Evolutionary conservation across 495 filamentous ascomycete species (phyloP), one percentile per base, ranked within the genome.

Genomic region (Endocarpon pusillum): DNA sequence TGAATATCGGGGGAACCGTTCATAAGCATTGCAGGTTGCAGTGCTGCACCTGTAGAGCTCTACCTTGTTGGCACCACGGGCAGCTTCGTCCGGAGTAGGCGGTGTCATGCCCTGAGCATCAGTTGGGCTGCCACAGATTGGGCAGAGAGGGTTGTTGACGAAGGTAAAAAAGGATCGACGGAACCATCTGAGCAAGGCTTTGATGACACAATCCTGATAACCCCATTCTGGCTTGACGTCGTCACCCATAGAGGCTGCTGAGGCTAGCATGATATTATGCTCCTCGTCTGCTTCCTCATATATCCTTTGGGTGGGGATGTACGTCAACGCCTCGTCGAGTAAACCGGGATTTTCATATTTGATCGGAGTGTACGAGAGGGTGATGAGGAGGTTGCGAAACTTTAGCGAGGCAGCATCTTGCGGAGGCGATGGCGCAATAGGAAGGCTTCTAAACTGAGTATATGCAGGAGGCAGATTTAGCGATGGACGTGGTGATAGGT

Each of bases 321-420:
- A 61, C 25, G 73, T 66, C 11, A 99, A 58, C 3, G 89, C 91
- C 53, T 96, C 91, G 52, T 99, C 89, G 23, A 99, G 64, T 21
- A 96, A 63, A 22, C 89, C 91, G 0, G 91, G 89, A 49, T 99
- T 96, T 58, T 99, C 89, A 57, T 93, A 99, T 49, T 82, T 85
- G 14, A 71, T 79, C 8, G 89, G 89, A 18, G 80, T 89, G 19
- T 71, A 62, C 3, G 89, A 89, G 6, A 96, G 57, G 3, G 78
- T 74, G 31, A 84, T 64, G 3, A 99, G 62, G 21, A 85, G 61
- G 57, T 78, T 91, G 32, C 78, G 73, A 50, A 96, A 94, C 42
- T 81, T 87, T 19, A 81, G 60, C 1, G 81, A 82, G 12, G 64
- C 58, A 26, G 67, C 51, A 52, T 91, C 81, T 41, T 75, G 63